Evolutionary conservation across 192 early-diverging fungal species (phyloP), one percentile per base, ranked within the genome.

Genomic region (Helicostylum pulchrum): DNA sequence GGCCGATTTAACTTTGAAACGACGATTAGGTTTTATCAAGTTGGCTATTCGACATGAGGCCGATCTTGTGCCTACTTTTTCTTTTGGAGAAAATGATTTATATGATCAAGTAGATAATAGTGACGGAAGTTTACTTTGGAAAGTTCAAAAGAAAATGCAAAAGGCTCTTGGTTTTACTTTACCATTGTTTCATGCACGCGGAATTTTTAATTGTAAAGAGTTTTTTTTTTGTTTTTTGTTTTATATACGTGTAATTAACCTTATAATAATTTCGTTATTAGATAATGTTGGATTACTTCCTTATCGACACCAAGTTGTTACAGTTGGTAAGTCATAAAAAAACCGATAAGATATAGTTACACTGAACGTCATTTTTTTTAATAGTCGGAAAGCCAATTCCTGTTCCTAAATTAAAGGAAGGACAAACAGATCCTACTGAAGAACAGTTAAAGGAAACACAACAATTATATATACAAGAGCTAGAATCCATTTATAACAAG

Each of bases 1-100:
- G 0, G 68, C 82, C 9, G 85, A 94, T 65, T 72, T 95, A 48
- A 83, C 88, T 0, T 69, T 96, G 65, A 83, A 87, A 65, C 89
- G 84, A 60, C 84, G 94, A 14, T 70, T 89, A 7, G 96, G 96
- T 0, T 99, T 99, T 72, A 83, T 99, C 55, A 88, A 90, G 53
- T 75, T 96, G 53, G 97, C 97, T n/a, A 79, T 97, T 11, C 74
- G 78, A 12, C 83, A 90, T 43, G 77, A 80, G 6, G 88, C 93
- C 1, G 78, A 78, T 32, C 76, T 99, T 15, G 92, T 95, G 6
- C 97, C 97, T 4, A 85, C 92, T 1, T 90, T 93, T 68, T 87
- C 87, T 34, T 97, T 99, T 80, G 95, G 94, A 58, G 95, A 99
- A 74, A 95, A 92, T 72, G 88, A 96, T 14, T 74, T 95, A 36